phyloP scores from a whole-genome alignment of 1,284 basidiomycete genomes.

The Porodaedalea pini region DNA sequence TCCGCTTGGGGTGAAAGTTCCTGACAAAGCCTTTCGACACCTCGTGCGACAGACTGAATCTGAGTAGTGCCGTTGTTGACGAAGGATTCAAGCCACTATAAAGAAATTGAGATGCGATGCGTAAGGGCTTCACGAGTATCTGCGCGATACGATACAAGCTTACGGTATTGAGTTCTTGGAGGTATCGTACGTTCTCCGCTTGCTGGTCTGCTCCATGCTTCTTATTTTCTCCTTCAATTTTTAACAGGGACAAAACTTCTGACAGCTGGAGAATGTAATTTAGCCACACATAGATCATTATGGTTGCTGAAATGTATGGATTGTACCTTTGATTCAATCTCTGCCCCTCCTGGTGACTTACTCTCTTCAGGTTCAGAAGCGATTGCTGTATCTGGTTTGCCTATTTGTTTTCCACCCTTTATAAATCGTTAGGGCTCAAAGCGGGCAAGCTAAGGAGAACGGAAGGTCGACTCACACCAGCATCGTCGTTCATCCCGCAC shows the following conservation, averaged over 20 bases:
- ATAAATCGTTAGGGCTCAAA: too few species aligned
- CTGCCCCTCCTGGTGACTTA: neutral
- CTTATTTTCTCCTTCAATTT: constrained; percentile 44
- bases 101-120: neutral
- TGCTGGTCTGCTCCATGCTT: constrained; percentile 55
- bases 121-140: neutral
- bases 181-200: constrained; percentile 65
- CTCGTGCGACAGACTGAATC: constrained; percentile 57
- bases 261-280: constrained; percentile 33
- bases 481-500: neutral
- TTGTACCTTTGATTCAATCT: constrained; percentile 9
- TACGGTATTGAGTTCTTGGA: constrained; percentile 70
- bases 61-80: constrained; percentile 70
- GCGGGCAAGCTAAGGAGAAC: neutral
- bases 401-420: neutral
- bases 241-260: constrained; percentile 43
- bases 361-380: neutral
- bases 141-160: constrained; percentile 23
- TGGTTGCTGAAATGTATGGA: neutral
- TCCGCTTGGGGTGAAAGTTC: constrained; percentile 38
- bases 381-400: neutral
- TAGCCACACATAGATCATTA: neutral
- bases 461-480: neutral
- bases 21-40: constrained; percentile 57
- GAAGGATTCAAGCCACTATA: constrained; percentile 79